Evolutionary conservation across 306 rosid species (phyloP).

Genomic region (Dicorynia guianensis): DNA sequence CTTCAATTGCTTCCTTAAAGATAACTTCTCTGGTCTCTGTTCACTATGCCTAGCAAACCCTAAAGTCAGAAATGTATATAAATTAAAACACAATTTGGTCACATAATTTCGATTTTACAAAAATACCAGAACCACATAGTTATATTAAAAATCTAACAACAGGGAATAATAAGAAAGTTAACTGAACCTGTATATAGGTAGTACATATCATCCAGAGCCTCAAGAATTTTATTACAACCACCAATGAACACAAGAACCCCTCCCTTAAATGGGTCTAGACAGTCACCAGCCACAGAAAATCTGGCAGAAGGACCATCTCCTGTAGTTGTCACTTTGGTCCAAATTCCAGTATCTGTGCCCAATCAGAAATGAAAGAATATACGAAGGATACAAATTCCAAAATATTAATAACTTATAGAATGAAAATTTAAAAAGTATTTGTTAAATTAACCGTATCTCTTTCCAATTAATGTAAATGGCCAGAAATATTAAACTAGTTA

Average conservation of each 20-base stretch:
- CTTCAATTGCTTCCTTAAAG: conserved; percentile 91
- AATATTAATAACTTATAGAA: conserved; percentile 27
- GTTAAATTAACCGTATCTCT: conserved; percentile 16
- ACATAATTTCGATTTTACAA: conserved; percentile 29
- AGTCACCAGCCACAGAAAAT: conserved; percentile 95
- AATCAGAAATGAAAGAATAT: conserved; percentile 36
- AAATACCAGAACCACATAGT: conserved; percentile 34
- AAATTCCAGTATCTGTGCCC: conserved; percentile 79
- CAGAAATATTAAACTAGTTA: conserved; percentile 3
- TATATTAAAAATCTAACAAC: conserved; percentile 12
- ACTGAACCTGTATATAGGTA: conserved; percentile 84
- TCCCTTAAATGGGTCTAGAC: conserved; percentile 79
- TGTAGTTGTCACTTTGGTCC: conserved; percentile 74
- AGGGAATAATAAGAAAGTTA: conserved; percentile 27
- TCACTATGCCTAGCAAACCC: conserved; percentile 77
- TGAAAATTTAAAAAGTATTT: background rate
- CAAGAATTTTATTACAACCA: conserved; percentile 96
- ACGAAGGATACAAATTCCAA: conserved; percentile 28
- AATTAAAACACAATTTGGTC: conserved; percentile 30
- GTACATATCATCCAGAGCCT: conserved; percentile 94
- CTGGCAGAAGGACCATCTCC: conserved; percentile 86
- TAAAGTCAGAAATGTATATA: conserved; percentile 50
- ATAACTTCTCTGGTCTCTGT: conserved; percentile 84
- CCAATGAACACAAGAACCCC: conserved; percentile 93
- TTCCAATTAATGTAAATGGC: conserved; percentile 21